Base-by-base conservation (phyloP, 2,329 filamentous ascomycete species). In the Sarocladiaceae sp. region DNA sequence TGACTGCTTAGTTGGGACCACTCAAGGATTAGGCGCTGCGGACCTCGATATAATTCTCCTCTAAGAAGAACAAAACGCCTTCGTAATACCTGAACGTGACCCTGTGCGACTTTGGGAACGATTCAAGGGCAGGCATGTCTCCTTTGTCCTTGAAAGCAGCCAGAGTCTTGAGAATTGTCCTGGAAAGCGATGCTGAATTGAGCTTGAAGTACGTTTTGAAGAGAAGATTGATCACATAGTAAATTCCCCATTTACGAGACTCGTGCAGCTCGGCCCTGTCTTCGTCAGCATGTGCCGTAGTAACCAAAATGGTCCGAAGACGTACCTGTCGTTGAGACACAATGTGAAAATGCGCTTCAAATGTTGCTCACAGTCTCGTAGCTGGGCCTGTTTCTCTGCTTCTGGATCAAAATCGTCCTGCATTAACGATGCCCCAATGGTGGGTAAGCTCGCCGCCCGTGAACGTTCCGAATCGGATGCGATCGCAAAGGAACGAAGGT, bases 121-220 rank as follows among this genome's bases (percentile, higher is more conserved):
- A 71, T 13, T 83, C 75, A 23, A 96, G 71, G 1, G 78, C 70
- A 1, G 93, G 93, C 69, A 98, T 84, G 55, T 98, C 91, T 34
- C 79, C 76, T 48, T 72, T 68, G 33, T 82, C 73, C 46, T 72
- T 66, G 45, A 85, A 83, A 11, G 89, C 90, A 37, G 83, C 76
- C 39, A 98, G 73, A 0, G 88, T 89, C 53, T 84, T 87, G 37
- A 98, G 72, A 41, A 97, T 83, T 52, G 93, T 96, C 60, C 93
- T 89, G 15, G 84, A 95, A 16, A 97, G 72, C n/a, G 81, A 82
- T 46, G 94, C 84, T 26, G 85, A 87, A 66, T 95, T 95, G 50
- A 97, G 73, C 69, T 88, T 94, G 72, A 98, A 98, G 64, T 97
- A 96, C 2, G 90, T 97, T 67, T 97, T 97, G 78, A 98, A 98